Evolutionary conservation across 2,329 filamentous ascomycete species (phyloP).

Genomic region (Arthrocladium fulminans): DNA sequence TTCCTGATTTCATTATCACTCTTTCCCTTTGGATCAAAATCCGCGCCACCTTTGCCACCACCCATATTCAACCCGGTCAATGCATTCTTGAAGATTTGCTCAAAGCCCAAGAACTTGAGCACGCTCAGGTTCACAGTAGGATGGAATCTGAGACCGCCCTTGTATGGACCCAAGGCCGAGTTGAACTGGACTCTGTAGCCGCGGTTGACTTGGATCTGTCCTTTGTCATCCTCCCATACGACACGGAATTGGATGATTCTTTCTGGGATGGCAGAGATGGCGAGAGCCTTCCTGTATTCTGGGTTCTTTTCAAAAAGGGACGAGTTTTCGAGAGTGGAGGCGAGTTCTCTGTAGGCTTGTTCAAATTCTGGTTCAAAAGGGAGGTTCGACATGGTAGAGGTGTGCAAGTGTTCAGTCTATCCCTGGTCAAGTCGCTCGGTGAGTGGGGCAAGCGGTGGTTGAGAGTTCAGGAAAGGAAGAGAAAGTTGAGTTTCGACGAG

Average conservation of each 20-base stretch:
- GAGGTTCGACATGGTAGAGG: slow-evolving; percentile 65
- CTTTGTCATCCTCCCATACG: slow-evolving; percentile 91
- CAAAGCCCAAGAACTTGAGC: slow-evolving; percentile 96
- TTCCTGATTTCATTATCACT: slow-evolving; percentile 93
- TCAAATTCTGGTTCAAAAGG: slow-evolving; percentile 91
- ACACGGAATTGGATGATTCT: slow-evolving; percentile 96
- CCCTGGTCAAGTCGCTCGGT: neutral
- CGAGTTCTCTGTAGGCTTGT: slow-evolving; percentile 97
- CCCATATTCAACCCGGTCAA: slow-evolving; percentile 92
- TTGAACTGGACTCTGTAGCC: slow-evolving; percentile 98
- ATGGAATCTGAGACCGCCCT: slow-evolving; percentile 93
- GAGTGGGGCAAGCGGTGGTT: neutral
- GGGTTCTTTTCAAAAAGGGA: slow-evolving; percentile 88
- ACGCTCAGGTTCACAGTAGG: slow-evolving; percentile 60
- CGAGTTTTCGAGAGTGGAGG: slow-evolving; percentile 87
- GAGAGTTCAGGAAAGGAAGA: neutral
- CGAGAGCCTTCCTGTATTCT: slow-evolving; percentile 84
- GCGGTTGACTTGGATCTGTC: slow-evolving; percentile 80
- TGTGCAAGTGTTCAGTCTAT: neutral
- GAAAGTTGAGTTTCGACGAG: neutral
- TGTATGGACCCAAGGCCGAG: slow-evolving; percentile 93
- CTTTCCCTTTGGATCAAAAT: slow-evolving; percentile 99
- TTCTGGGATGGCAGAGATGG: slow-evolving; percentile 83
- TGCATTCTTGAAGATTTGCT: slow-evolving; percentile 99
- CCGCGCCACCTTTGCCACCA: slow-evolving; percentile 92